A percentile compares a stretch with the other conserved stretches of the same genome.
Conservation (phyloP, 208 protist species). For the Crithidia fasciculata region DNA sequence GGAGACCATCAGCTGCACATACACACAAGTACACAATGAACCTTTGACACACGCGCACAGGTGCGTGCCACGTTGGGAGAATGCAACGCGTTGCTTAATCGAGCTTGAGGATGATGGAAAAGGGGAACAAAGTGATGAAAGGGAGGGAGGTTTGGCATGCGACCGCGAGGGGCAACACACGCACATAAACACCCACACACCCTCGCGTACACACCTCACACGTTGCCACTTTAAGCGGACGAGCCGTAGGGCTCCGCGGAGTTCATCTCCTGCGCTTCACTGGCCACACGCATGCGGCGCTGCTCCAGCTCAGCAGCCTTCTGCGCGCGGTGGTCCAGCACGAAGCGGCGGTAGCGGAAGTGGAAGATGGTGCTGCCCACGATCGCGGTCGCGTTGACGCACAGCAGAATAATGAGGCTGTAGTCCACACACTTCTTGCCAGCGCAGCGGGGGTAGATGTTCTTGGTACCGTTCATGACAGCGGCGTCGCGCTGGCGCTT, state of each 20-base stretch:
- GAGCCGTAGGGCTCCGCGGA: not conserved
- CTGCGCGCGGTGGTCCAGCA: constrained; percentile 27
- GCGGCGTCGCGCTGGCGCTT: constrained; percentile 32
- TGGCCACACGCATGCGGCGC: not conserved
- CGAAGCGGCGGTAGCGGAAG: constrained; percentile 57
- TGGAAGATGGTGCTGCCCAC: constrained; percentile 44
- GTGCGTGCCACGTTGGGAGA: too few species aligned
- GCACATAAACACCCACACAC: not conserved
- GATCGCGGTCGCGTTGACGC: constrained; percentile 52
- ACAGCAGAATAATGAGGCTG: constrained; percentile 52
- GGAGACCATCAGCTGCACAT: too few species aligned
- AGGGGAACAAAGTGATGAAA: too few species aligned
- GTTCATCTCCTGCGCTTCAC: constrained; percentile 2
- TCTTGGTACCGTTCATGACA: constrained; percentile 11
- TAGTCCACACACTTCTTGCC: constrained; percentile 45
- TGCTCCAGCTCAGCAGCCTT: constrained; percentile 1
- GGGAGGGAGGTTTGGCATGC: too few species aligned
- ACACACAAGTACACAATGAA: too few species aligned
- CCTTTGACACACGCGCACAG: too few species aligned
- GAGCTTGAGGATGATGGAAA: too few species aligned
- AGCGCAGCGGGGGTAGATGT: constrained; percentile 49
- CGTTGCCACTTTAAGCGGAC: not conserved
- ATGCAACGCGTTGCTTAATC: too few species aligned
- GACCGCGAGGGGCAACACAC: too few species aligned
- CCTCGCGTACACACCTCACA: not conserved